Percentiles rank a stretch among this genome's conserved stretches.
phyloP scores from a whole-genome alignment of 305 asterid genomes.

The Fraxinus ornus region DNA sequence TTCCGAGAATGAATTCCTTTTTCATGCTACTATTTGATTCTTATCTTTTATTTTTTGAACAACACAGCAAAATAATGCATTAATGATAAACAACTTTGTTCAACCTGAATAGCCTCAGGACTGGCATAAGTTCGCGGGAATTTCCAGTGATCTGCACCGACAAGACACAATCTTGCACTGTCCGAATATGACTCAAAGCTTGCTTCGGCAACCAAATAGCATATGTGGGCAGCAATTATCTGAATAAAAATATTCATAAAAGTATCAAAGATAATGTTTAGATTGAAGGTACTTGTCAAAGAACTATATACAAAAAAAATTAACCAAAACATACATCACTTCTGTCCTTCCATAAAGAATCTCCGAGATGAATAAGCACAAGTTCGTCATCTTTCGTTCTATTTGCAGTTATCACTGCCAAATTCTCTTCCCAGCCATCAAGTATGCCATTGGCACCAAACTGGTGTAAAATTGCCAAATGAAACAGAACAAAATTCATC shows the following conservation, averaged over 20 bases:
- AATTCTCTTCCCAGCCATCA: slow-evolving; percentile 95
- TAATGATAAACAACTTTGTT: slow-evolving; percentile 18
- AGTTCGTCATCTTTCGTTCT: slow-evolving; percentile 95
- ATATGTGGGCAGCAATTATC: slow-evolving; percentile 89
- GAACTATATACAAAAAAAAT: slow-evolving; percentile 6
- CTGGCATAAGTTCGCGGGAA: slow-evolving; percentile 85
- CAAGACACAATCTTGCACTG: slow-evolving; percentile 87
- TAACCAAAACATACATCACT: slow-evolving; percentile 65
- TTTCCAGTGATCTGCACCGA: slow-evolving; percentile 95
- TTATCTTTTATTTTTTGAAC: background rate
- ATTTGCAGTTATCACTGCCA: slow-evolving; percentile 95
- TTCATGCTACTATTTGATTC: slow-evolving; percentile 6
- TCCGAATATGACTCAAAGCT: slow-evolving; percentile 83
- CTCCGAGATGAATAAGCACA: slow-evolving; percentile 94
- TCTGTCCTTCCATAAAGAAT: slow-evolving; percentile 94
- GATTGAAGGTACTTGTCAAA: slow-evolving; percentile 11
- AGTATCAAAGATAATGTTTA: slow-evolving; percentile 11
- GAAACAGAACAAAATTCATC: slow-evolving; percentile 16
- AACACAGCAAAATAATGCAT: background rate
- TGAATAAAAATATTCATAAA: slow-evolving; percentile 34
- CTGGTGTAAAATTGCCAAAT: slow-evolving; percentile 32
- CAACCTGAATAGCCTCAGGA: slow-evolving; percentile 94
- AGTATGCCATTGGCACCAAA: slow-evolving; percentile 70
- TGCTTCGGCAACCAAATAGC: slow-evolving; percentile 94
- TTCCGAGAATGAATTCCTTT: slow-evolving; percentile 7